Conservation (phyloP, 2,329 filamentous ascomycete species). For the Aureobasidium sp. region DNA sequence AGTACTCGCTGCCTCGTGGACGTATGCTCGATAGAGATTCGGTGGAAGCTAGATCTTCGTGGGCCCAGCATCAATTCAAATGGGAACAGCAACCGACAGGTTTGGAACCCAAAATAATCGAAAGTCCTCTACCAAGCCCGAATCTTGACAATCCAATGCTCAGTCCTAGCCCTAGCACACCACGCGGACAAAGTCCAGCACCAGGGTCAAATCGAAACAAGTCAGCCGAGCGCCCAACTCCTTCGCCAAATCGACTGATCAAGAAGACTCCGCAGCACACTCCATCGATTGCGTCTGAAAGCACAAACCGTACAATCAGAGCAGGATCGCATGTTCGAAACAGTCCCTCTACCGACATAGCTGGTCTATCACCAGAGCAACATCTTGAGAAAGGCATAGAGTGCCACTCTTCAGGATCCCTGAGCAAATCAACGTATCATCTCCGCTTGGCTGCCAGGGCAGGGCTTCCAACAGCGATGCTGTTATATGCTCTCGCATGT, state of each 20-base stretch:
- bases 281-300: conserved; percentile 27
- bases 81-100: conserved; percentile 45
- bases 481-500: conserved; percentile 89
- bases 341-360: conserved; percentile 25
- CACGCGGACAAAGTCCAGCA: conserved; percentile 9
- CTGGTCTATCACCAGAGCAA: conserved; percentile 74
- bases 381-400: conserved; percentile 86
- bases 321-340: conserved; percentile 33
- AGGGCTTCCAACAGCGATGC: conserved; percentile 86
- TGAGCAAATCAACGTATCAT: conserved; percentile 95
- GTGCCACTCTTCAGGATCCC: conserved; percentile 76
- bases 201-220: conserved; percentile 22
- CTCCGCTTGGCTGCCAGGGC: conserved; percentile 80
- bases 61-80: conserved; percentile 44
- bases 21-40: conserved; percentile 67
- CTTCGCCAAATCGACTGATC: conserved; percentile 1
- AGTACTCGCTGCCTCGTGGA: conserved; percentile 75
- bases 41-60: conserved; percentile 48
- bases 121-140: conserved; percentile 3
- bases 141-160: background rate
- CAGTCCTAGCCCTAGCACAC: background rate
- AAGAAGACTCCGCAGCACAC: conserved; percentile 22
- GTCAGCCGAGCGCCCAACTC: conserved; percentile 25
- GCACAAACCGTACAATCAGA: conserved; percentile 39
- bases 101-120: background rate